Evolutionary conservation across 2,329 filamentous ascomycete genomes (phyloP), one percentile per base, ranked within the genome.

Genomic region (Beauveria australis): DNA sequence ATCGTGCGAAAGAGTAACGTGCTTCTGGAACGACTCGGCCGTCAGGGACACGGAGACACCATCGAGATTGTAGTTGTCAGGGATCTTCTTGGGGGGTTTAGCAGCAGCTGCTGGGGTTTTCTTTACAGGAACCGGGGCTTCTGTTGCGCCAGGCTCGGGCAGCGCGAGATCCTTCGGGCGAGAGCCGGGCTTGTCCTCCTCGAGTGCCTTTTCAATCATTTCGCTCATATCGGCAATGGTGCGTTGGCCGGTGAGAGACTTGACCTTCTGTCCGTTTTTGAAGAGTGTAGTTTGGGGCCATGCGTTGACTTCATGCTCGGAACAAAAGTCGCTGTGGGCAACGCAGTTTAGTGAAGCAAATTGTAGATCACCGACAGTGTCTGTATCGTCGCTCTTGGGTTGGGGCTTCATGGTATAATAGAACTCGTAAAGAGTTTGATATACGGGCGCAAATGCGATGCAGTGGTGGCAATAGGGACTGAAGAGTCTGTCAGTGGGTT

Each of bases 401-500:
- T 87, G 76, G 18, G 89, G 88, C 68, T 91, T 87, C 43, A 91
- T 94, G 43, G 92, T 97, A 77, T 91, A 79, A 78, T 97, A 99
- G 74, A 87, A 97, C 76, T 99, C 94, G 79, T 97, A 96, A 16
- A 93, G 75, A 5, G 92, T 97, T 75, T 97, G 92, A 80, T 86
- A 97, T 55, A 85, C 87, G 8, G 94, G 94, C 57, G 90, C 91
- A 69, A 91, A 89, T 54, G 82, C 79, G 71, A 82, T 81, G 77
- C 92, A 97, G 74, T 96, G 91, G 52, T 81, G 81, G 74, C 83
- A 86, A 65, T 78, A 84, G 12, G 83, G 83, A 67, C 83, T 85
- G 62, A 8, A 33, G 69, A 68, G 2, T 72, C 53, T 48, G 63
- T 64, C 33, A 70, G 47, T 67, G 60, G 71, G 71, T 24, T 41